A percentile compares a stretch with the other conserved stretches of the same genome.
Evolutionary conservation across 805 yeast species (phyloP).

Genomic region (Ogataea methanolica): DNA sequence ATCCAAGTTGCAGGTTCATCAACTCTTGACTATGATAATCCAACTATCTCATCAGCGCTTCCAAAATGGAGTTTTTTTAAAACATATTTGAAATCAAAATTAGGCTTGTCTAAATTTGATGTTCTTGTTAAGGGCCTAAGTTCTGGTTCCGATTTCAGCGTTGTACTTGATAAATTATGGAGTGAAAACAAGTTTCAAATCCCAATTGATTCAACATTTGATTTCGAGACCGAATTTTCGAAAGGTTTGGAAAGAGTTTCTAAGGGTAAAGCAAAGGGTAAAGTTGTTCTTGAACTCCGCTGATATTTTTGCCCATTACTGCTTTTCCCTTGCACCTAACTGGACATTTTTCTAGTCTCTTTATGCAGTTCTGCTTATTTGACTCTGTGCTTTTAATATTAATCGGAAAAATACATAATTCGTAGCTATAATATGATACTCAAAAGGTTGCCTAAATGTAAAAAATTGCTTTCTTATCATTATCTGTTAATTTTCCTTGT

Average conservation of each 20-base stretch:
- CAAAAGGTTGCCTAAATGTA: too few relatives aligned
- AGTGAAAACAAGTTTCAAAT: slow-evolving; percentile 38
- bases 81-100: slow-evolving; percentile 5
- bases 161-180: slow-evolving; percentile 40
- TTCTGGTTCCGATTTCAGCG: slow-evolving; percentile 9
- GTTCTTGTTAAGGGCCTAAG: slow-evolving; percentile 3
- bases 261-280: slow-evolving; percentile 57
- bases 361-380: too few relatives aligned
- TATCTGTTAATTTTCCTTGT: too few relatives aligned
- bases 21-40: slow-evolving; percentile 31
- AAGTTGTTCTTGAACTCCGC: slow-evolving; percentile 42
- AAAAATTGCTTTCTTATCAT: too few relatives aligned
- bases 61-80: background rate
- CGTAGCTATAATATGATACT: too few relatives aligned
- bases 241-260: slow-evolving; percentile 47
- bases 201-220: slow-evolving; percentile 49
- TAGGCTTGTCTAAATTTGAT: slow-evolving; percentile 13
- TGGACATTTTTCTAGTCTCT: too few relatives aligned
- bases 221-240: slow-evolving; percentile 41
- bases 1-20: slow-evolving; percentile 55
- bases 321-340: too few relatives aligned
- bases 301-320: too few relatives aligned
- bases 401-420: too few relatives aligned
- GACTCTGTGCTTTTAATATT: too few relatives aligned
- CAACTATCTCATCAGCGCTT: slow-evolving; percentile 21